Conservation (phyloP, 768 basidiomycete species). For the Mycena polygramma region DNA sequence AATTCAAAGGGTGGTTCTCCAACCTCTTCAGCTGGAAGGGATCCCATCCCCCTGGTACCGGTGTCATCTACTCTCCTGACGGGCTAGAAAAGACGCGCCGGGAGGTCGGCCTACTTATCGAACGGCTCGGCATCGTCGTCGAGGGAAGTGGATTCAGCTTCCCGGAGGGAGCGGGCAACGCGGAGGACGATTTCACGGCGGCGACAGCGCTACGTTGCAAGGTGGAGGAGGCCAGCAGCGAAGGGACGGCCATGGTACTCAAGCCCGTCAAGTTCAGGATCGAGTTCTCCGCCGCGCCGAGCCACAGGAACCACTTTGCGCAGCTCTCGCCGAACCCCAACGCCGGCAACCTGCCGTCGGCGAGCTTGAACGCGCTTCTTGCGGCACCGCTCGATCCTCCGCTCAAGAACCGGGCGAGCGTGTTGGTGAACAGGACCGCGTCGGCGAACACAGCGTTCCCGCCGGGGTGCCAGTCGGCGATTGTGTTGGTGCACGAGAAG, state of each 20-base stretch:
- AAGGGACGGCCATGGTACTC: constrained; percentile 60
- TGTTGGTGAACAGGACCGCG: constrained; percentile 40
- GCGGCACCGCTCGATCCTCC: constrained; percentile 42
- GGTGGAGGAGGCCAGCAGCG: constrained; percentile 63
- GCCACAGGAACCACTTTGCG: constrained; percentile 43
- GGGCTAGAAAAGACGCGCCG: constrained; percentile 72
- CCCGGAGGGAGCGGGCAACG: constrained; percentile 41
- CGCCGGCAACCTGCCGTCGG: constrained; percentile 17
- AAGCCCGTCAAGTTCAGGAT: constrained; percentile 89
- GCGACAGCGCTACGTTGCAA: constrained; percentile 57
- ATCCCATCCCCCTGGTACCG: constrained; percentile 45
- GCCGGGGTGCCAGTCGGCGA: constrained; percentile 64
- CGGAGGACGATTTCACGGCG: constrained; percentile 30
- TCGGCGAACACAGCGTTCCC: constrained; percentile 47
- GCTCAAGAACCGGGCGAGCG: constrained; percentile 43
- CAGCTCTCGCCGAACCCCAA: constrained; percentile 41
- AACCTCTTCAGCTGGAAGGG: constrained; percentile 95
- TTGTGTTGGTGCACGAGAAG: constrained; percentile 90
- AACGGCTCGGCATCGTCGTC: constrained; percentile 72
- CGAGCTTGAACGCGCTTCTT: constrained; percentile 36
- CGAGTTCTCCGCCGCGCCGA: constrained; percentile 66
- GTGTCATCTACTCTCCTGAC: constrained; percentile 67
- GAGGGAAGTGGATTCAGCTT: constrained; percentile 47
- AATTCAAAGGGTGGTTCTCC: constrained; percentile 95
- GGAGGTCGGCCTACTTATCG: constrained; percentile 74